Percentiles rank a stretch among this genome's conserved stretches.
phyloP scores from a whole-genome alignment of 495 filamentous ascomycete species.

The Cryomyces minteri region DNA sequence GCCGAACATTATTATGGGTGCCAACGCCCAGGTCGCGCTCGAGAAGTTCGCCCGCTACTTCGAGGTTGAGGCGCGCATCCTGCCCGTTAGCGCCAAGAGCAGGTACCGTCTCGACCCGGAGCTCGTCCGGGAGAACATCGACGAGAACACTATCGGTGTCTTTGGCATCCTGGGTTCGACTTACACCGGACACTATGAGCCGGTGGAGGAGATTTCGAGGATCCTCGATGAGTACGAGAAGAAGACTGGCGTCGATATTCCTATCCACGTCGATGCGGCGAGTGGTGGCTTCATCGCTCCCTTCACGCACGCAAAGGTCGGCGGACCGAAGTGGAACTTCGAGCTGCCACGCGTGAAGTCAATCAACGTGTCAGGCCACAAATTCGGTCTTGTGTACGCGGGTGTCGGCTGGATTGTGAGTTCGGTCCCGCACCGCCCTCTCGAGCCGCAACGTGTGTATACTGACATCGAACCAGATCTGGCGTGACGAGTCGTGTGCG shows the following conservation, averaged over 20 bases:
- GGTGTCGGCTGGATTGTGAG: conserved; percentile 48
- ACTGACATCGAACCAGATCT: conserved; percentile 21
- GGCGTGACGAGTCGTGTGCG: conserved; percentile 39
- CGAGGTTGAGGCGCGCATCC: conserved; percentile 54
- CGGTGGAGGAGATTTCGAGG: conserved; percentile 46
- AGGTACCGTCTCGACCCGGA: conserved; percentile 44
- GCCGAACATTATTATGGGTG: conserved; percentile 64
- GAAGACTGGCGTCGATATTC: conserved; percentile 44
- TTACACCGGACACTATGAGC: conserved; percentile 63
- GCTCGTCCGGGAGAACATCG: conserved; percentile 43
- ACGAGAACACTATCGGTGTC: conserved; percentile 64
- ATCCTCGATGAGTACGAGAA: conserved; percentile 47
- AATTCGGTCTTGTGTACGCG: conserved; percentile 54
- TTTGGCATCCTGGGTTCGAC: conserved; percentile 61
- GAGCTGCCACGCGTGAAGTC: conserved; percentile 24
- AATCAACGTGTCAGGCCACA: conserved; percentile 59
- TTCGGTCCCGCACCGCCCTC: too few species aligned
- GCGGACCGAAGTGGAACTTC: conserved; percentile 34
- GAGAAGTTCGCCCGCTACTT: conserved; percentile 62
- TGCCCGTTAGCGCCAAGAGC: conserved; percentile 46
- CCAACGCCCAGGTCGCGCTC: conserved; percentile 59
- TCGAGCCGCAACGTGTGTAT: too few species aligned
- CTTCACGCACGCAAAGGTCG: conserved; percentile 43
- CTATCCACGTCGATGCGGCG: conserved; percentile 61
- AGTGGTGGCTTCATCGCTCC: conserved; percentile 58